Conservation (phyloP, 805 yeast genomes). For the Torulaspora franciscae region DNA sequence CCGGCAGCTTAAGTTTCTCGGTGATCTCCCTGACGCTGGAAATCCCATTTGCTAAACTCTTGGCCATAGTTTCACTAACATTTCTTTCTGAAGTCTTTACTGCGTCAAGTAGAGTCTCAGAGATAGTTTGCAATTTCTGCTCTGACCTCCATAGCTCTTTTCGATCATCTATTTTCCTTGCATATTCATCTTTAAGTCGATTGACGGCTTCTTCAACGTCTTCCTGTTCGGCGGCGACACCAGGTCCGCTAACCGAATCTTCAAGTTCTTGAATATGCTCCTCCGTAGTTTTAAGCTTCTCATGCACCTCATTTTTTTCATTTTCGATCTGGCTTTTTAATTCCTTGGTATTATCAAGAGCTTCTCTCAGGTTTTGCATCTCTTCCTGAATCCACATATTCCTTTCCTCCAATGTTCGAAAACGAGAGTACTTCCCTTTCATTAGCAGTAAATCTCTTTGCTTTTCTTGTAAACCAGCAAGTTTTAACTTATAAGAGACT, state of each 20-base stretch:
- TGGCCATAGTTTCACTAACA: slow-evolving; percentile 70
- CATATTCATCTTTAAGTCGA: slow-evolving; percentile 39
- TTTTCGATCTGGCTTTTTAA: slow-evolving; percentile 19
- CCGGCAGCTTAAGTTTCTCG: slow-evolving; percentile 48
- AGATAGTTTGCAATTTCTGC: slow-evolving; percentile 53
- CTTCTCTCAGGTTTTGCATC: slow-evolving; percentile 37
- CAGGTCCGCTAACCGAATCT: slow-evolving; percentile 38
- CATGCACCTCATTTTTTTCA: slow-evolving; percentile 15
- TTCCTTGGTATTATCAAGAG: slow-evolving; percentile 28
- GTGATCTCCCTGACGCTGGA: slow-evolving; percentile 63
- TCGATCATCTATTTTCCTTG: slow-evolving; percentile 55
- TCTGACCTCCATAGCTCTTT: slow-evolving; percentile 77
- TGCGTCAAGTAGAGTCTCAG: slow-evolving; percentile 52
- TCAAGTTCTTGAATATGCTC: slow-evolving; percentile 35
- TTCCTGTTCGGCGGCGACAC: slow-evolving; percentile 33
- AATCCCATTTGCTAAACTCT: slow-evolving; percentile 64
- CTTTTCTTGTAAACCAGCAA: slow-evolving; percentile 42
- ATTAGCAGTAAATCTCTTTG: slow-evolving; percentile 64
- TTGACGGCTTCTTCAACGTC: slow-evolving; percentile 31
- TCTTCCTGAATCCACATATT: slow-evolving; percentile 61
- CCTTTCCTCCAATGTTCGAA: slow-evolving; percentile 51
- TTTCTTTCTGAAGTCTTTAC: slow-evolving; percentile 52
- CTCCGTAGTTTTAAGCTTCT: slow-evolving; percentile 25
- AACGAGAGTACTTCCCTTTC: slow-evolving; percentile 62
- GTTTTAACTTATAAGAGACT: slow-evolving; percentile 35